phyloP scores from a whole-genome alignment of 257 asterid genomes.

The Paraleonurus japonicus region DNA sequence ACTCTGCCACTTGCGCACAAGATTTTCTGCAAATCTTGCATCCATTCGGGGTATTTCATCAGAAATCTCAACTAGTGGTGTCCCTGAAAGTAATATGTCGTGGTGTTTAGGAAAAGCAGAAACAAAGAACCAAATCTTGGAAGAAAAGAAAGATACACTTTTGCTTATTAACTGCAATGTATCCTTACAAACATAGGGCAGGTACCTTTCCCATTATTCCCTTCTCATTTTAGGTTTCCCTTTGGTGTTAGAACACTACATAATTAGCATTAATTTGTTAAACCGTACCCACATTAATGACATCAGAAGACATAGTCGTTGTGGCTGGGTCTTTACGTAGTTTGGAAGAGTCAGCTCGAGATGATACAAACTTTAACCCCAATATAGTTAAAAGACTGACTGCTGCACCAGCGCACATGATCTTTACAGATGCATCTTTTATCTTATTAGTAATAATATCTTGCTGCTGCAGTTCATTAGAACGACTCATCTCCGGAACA shows the following conservation, averaged over 20 bases:
- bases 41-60: constrained; percentile 80
- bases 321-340: constrained; percentile 39
- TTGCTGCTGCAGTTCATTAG: constrained; percentile 49
- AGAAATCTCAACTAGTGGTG: constrained; percentile 43
- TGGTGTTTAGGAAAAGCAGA: constrained; percentile 20
- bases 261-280: constrained; percentile 12
- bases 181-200: constrained; percentile 2
- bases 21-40: constrained; percentile 79
- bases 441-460: constrained; percentile 59
- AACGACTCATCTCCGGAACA: constrained; percentile 30
- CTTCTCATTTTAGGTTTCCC: neutral
- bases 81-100: constrained; percentile 41
- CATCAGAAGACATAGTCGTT: constrained; percentile 61
- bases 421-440: constrained; percentile 70
- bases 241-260: neutral
- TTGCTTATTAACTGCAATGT: neutral
- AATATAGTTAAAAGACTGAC: constrained; percentile 72
- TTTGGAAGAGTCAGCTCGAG: constrained; percentile 41
- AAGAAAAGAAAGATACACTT: constrained; percentile 11
- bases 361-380: constrained; percentile 64
- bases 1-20: constrained; percentile 85
- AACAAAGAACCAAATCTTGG: neutral
- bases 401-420: constrained; percentile 84
- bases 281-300: constrained; percentile 76
- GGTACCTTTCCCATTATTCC: neutral